phyloP scores from a whole-genome alignment of 768 basidiomycete species.

The Pholiota microspora region DNA sequence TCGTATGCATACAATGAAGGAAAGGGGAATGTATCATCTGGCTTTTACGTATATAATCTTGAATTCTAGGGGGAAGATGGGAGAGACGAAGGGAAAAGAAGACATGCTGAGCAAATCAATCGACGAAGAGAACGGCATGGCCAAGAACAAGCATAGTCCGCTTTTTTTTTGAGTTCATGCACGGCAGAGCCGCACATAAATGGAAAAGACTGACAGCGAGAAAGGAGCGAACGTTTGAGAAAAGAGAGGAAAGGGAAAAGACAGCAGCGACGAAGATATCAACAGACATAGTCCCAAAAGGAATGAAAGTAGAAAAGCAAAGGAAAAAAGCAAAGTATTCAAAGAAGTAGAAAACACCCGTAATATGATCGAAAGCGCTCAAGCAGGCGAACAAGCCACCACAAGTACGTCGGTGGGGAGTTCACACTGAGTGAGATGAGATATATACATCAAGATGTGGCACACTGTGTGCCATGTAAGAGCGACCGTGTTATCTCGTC shows the following conservation, averaged over 20 bases:
- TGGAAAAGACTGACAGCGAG: not conserved
- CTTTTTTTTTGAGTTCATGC: not conserved
- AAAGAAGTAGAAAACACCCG: not conserved
- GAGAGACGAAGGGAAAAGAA: not conserved
- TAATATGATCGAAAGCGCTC: not conserved
- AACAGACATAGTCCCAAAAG: conserved; percentile 5
- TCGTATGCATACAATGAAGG: not conserved
- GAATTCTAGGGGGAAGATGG: conserved; percentile 10
- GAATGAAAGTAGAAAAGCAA: too few species aligned
- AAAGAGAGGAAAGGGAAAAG: not conserved
- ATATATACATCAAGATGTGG: not conserved
- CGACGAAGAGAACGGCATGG: not conserved
- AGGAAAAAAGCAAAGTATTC: not conserved
- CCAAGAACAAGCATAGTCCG: not conserved
- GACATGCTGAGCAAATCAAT: not conserved
- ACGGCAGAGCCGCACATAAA: not conserved
- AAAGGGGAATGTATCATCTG: not conserved
- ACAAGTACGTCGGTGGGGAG: not conserved
- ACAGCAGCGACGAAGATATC: not conserved
- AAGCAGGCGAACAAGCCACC: not conserved
- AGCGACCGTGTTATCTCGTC: not conserved
- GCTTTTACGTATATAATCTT: conserved; percentile 1
- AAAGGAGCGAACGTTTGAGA: not conserved
- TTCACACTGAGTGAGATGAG: not conserved
- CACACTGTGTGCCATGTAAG: not conserved